Base-by-base conservation (phyloP, 148 eudicot species). In the Cornus florida region DNA sequence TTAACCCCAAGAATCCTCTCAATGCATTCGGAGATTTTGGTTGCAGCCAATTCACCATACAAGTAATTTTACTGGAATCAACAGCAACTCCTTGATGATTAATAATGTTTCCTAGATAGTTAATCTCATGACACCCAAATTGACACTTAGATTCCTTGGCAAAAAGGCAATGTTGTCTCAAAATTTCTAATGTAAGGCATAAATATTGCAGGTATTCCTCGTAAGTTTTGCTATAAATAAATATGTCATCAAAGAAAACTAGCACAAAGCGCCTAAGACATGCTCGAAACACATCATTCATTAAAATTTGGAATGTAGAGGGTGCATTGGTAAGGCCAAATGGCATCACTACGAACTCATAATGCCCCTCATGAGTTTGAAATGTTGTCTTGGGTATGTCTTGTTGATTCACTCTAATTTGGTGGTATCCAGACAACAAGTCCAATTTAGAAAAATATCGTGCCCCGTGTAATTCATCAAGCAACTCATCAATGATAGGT, bases 211-310 rank as follows among this genome's bases (percentile, higher is more conserved):
- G 28, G 28, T 28, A 1, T 28, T 28, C 28, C 0, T 64, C 24
- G 38, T 35, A 22, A 5, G 33, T 5, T 6, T 14, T 14, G 62
- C 48, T 76, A 23, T 76, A 72, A 17, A 57, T 20, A 2, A 71
- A n/a, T 8, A 67, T 77, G 23, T 50, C 79, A 43, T 67, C n/a
- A 64, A 64, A 66, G n/a, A 75, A 64, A 1, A 38, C 41, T 4
- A 70, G 10, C 4, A 68, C 8, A 32, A 53, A 65, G 28, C 69
- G 16, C 1, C 23, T 28, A 28, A 28, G 28, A 28, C 28, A 28
- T 28, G 28, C 28, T 28, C 1, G 28, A 28, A 28, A 28, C 1
- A 28, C 28, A 28, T 28, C 28, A 28, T 28, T 28, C 28, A 28
- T 28, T 28, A 1, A 28, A 28, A 0, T 28, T 28, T 28, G 28